Base-by-base conservation (phyloP, 78 protist species). In the Dictyostelium citrinum region DNA sequence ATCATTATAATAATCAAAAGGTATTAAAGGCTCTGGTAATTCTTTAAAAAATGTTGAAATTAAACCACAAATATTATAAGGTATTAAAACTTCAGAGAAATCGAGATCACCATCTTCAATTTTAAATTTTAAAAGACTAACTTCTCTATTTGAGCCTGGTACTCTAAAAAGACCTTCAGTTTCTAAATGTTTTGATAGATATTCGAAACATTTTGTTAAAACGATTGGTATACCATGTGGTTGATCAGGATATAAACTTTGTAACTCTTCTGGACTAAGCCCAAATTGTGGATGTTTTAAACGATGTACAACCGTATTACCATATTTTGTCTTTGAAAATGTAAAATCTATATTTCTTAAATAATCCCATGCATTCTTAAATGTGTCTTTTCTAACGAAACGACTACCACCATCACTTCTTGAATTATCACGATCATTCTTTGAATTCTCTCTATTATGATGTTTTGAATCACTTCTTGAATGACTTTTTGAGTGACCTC, bases 91-190 rank as follows among this genome's bases (percentile, higher is more conserved):
- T 17, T n/a, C 81, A n/a, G 31, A 16, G 22, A 88, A 88, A 49
- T 64, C 37, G 6, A 88, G 35, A 35, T 88, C 93, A 22, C 93
- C 93, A 88, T 88, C 93, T 39, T 88, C 93, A 27, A 88, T 58
- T 78, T 16, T 77, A 55, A 88, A 88, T 68, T 88, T 88, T 78
- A 79, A 68, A 45, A 88, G 37, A 68, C 85, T 78, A 9, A 88
- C 81, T 64, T 88, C 93, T 67, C 70, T 88, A 33, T 88, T 88
- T 77, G 84, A 77, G 17, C 93, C 93, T 16, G 82, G 74, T 22
- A 88, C 93, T 88, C 93, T 88, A 46, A 88, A 88, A 14, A 88
- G 35, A 43, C 93, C 93, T 79, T 88, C 93, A 10, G 93, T 78
- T 20, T 88, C 93, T 3, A 88, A 43, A 49, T 88, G 58, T 41